Evolutionary conservation across 1,284 basidiomycete species (phyloP).

Genomic region (Ganoderma boninense): DNA sequence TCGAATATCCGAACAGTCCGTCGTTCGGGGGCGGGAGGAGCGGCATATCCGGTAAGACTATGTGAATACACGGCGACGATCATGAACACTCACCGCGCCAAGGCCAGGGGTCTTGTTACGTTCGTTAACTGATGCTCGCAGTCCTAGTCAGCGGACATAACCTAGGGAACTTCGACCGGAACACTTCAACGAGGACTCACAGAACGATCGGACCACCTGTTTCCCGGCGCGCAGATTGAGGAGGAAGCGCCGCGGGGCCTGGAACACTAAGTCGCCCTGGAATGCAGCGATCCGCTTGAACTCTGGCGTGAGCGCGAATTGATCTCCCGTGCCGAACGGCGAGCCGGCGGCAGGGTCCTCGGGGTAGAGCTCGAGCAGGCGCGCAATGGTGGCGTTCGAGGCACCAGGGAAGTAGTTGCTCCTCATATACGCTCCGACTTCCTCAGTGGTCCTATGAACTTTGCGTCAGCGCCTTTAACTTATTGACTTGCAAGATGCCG

Average conservation of each 20-base stretch:
- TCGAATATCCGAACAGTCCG: too few species aligned
- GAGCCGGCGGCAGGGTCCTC: conserved; percentile 53
- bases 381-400: conserved; percentile 16
- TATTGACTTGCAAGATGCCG: too few species aligned
- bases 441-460: conserved; percentile 24
- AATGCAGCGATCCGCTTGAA: conserved; percentile 60
- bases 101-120: conserved; percentile 53
- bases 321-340: conserved; percentile 55
- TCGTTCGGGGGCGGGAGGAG: too few species aligned
- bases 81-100: conserved; percentile 35
- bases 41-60: too few species aligned
- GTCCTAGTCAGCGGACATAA: too few species aligned
- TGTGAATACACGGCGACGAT: not conserved
- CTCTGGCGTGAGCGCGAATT: conserved; percentile 54
- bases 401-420: conserved; percentile 31
- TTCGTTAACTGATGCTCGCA: conserved; percentile 48
- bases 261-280: conserved; percentile 58
- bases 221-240: conserved; percentile 28
- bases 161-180: not conserved
- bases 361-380: conserved; percentile 44
- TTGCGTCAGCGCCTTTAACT: not conserved
- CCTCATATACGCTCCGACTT: conserved; percentile 26
- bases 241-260: conserved; percentile 49
- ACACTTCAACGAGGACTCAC: conserved; percentile 42
- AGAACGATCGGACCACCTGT: conserved; percentile 56